Percentiles rank a stretch among this genome's conserved stretches.
phyloP scores from a whole-genome alignment of 192 early-diverging fungal species.

The Backusella tarrabulga region DNA sequence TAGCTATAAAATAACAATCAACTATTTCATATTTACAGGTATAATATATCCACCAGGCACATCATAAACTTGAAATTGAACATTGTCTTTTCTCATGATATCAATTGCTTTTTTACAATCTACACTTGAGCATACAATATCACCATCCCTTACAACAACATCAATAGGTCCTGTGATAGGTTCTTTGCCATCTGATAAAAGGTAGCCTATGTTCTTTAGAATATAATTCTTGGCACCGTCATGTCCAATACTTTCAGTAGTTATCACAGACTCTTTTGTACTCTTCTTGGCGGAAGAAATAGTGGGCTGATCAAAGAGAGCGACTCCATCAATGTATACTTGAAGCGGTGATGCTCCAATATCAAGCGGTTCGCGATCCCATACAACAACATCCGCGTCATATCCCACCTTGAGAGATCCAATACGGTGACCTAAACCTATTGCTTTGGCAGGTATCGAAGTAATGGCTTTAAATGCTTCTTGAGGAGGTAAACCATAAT shows the following conservation, averaged over 20 bases:
- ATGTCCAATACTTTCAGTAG: neutral
- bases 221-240: neutral
- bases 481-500: conserved; percentile 66
- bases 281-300: conserved; percentile 18
- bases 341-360: conserved; percentile 73
- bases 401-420: conserved; percentile 63
- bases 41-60: conserved; percentile 59
- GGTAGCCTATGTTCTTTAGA: neutral
- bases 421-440: conserved; percentile 68
- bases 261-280: conserved; percentile 12
- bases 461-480: conserved; percentile 65
- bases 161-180: neutral
- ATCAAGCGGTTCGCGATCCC: conserved; percentile 68
- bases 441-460: conserved; percentile 63
- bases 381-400: conserved; percentile 82
- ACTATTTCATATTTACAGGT: conserved; percentile 39
- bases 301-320: conserved; percentile 46
- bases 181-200: neutral
- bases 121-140: conserved; percentile 48
- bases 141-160: conserved; percentile 43
- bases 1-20: neutral
- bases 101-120: conserved; percentile 20
- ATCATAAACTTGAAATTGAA: conserved; percentile 41
- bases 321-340: conserved; percentile 72
- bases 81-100: neutral